Base-by-base conservation (phyloP, 495 filamentous ascomycete species). In the Acidiella bohemica region DNA sequence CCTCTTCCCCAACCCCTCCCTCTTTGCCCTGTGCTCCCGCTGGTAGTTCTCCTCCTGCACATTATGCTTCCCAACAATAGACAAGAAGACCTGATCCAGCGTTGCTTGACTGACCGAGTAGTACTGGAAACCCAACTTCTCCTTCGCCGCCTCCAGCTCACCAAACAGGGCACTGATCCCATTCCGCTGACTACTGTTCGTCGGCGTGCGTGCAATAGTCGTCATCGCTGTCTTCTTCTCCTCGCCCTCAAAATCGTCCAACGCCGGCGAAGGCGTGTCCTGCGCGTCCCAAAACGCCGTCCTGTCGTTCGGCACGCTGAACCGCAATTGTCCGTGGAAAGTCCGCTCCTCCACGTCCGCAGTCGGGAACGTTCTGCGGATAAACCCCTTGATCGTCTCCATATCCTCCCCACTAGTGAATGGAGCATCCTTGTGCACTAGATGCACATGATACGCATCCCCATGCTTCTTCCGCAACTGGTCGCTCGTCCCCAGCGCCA, bases 31-130 rank as follows among this genome's bases (percentile, higher is more conserved):
- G 19, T 59, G 33, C 40, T 55, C 34, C 8, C 45, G 22, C 2
- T 31, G 58, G 41, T 75, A 79, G 41, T 81, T 78, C 62, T 88
- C 84, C 59, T 92, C 85, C 38, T 68, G 59, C 2, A 92, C 72
- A 59, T 83, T 72, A 56, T 88, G 78, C 56, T 70, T 69, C 13
- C 74, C 73, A 0, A 90, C 82, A 46, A 92, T 84, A 27, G 62
- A 73, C 62, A 93, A 61, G 59, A 93, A 93, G 0, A 92, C 83
- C 63, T 90, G 80, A 59, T 92, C 85, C 42, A 92, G 65, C 24
- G 81, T 87, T 35, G 82, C 85, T 45, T 80, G 81, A 32, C 70
- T 78, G 47, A 87, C 80, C 32, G 76, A 80, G 55, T 81, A 92
- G 55, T 83, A 80, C 61, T 81, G 77, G 20, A 90, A 65, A 0